These are phyloP conservation scores for Gossypium davidsonii DNA, from an alignment of 441 rosid species.

Conservation along the genomic window DNA sequence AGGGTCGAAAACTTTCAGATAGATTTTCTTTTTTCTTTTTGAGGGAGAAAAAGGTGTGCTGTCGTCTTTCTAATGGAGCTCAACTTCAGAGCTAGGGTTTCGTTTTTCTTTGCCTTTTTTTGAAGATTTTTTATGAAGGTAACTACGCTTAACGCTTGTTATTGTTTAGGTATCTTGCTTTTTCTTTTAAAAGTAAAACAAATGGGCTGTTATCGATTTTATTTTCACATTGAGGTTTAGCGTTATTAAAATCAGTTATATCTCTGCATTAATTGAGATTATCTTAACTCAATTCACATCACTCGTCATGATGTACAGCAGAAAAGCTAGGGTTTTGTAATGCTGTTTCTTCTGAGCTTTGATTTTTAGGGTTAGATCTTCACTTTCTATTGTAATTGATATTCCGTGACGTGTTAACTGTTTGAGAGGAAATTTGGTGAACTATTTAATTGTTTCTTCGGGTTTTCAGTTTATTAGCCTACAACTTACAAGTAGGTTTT, in stretches of 20 bases:
- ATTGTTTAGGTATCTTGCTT: neutral
- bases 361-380: constrained; percentile 39
- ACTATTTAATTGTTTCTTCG: neutral
- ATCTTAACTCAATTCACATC: constrained; percentile 17
- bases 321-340: constrained; percentile 26
- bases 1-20: neutral
- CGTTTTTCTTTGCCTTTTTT: neutral
- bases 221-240: constrained; percentile 15
- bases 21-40: neutral
- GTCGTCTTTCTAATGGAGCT: constrained; percentile 16
- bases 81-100: constrained; percentile 35
- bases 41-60: constrained; percentile 9
- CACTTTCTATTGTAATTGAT: constrained; percentile 13
- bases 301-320: neutral
- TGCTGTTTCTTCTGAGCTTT: constrained; percentile 10
- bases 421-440: neutral
- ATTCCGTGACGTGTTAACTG: neutral
- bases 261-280: constrained; percentile 18
- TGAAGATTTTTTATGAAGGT: constrained; percentile 22
- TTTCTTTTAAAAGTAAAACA: neutral
- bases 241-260: constrained; percentile 14
- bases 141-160: constrained; percentile 2
- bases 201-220: constrained; percentile 14
- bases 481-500: neutral
- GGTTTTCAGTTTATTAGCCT: neutral